These are phyloP conservation scores for Brassica hybrid DNA, from an alignment of 441 rosid genomes.

Conservation along the genomic window DNA sequence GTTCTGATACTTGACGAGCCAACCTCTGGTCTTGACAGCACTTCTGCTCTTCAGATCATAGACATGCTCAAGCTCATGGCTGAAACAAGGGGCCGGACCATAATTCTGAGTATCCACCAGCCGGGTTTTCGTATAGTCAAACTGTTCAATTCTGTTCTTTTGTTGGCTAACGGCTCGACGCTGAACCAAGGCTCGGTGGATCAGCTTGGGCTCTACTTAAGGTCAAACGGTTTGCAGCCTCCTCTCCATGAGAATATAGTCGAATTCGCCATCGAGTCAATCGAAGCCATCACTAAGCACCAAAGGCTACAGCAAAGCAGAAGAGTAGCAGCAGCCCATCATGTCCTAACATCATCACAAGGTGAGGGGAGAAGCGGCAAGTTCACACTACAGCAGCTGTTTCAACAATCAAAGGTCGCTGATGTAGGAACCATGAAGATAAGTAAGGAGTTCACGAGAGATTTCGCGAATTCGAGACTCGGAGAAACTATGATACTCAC, in stretches of 20 bases:
- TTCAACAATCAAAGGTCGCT: slow-evolving; percentile 74
- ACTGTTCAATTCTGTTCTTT: slow-evolving; percentile 71
- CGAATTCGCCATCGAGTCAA: slow-evolving; percentile 85
- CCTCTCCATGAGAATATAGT: slow-evolving; percentile 75
- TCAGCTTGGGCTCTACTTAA: slow-evolving; percentile 57
- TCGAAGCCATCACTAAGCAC: slow-evolving; percentile 58
- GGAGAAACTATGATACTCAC: slow-evolving; percentile 74
- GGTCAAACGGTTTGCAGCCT: slow-evolving; percentile 59
- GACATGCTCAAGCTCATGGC: slow-evolving; percentile 92
- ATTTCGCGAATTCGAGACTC: slow-evolving; percentile 73
- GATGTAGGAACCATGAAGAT: slow-evolving; percentile 58
- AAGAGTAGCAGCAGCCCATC: slow-evolving; percentile 19
- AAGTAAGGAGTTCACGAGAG: slow-evolving; percentile 45
- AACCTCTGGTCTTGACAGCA: slow-evolving; percentile 94
- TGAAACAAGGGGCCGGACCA: slow-evolving; percentile 75
- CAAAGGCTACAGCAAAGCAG: slow-evolving; percentile 37
- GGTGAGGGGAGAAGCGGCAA: slow-evolving; percentile 58
- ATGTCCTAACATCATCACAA: slow-evolving; percentile 39
- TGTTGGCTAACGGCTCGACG: slow-evolving; percentile 78
- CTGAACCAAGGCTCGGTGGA: slow-evolving; percentile 84
- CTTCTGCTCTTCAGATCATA: slow-evolving; percentile 78
- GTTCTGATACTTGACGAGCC: slow-evolving; percentile 96
- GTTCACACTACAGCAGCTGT: slow-evolving; percentile 80
- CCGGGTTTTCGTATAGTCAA: slow-evolving; percentile 92
- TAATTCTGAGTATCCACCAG: slow-evolving; percentile 84